phyloP scores from a whole-genome alignment of 208 protist genomes.

The Angomonas deanei region DNA sequence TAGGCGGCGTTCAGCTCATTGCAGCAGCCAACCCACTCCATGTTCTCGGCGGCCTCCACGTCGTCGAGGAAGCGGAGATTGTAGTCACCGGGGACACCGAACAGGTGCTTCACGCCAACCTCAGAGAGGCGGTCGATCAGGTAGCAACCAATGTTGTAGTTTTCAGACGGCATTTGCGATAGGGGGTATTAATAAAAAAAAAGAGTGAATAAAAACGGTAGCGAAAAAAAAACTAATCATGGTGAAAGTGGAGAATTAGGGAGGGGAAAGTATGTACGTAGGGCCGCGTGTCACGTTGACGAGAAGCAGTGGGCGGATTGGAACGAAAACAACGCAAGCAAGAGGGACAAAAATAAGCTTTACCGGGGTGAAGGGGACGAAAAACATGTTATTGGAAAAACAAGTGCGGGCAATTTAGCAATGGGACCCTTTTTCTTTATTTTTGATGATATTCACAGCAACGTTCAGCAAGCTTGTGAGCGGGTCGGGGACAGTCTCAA shows the following conservation, averaged over 20 bases:
- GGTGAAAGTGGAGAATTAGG: not conserved
- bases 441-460: no score
- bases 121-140: constrained; percentile 33
- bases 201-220: not conserved
- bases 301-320: no score
- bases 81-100: constrained; percentile 50
- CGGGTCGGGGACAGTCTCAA: no score
- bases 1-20: constrained; percentile 56
- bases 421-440: no score
- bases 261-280: not conserved
- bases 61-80: constrained; percentile 48
- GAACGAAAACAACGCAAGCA: no score
- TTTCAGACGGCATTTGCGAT: constrained; percentile 21
- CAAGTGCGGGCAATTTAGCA: no score
- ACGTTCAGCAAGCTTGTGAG: no score
- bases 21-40: constrained; percentile 42
- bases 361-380: no score
- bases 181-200: constrained; percentile 2
- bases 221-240: no score
- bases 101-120: constrained; percentile 25
- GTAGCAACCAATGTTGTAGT: constrained; percentile 43
- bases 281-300: no score
- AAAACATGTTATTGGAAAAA: no score
- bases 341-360: no score
- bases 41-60: constrained; percentile 16